Conservation (phyloP, 1,284 basidiomycete genomes). For the Tilletia setariae region DNA sequence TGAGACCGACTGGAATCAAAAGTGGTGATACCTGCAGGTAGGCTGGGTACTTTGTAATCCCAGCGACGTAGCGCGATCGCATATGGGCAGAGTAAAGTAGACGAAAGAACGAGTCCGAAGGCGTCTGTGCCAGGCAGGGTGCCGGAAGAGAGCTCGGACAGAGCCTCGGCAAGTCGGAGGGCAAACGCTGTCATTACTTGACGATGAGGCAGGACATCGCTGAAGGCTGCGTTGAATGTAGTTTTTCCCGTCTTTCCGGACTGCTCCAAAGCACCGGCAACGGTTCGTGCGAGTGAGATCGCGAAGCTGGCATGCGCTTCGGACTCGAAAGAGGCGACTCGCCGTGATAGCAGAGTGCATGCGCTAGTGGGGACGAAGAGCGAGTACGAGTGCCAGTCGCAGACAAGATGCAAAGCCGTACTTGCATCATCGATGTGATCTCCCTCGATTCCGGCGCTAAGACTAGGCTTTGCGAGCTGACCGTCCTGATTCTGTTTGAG, state of each 20-base stretch:
- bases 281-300: not conserved
- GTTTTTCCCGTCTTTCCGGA: too few relatives aligned
- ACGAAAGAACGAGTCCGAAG: not conserved
- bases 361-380: not conserved
- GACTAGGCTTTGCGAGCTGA: too few relatives aligned
- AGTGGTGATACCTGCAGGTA: not conserved
- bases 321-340: not conserved
- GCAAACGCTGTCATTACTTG: too few relatives aligned
- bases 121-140: not conserved
- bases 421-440: not conserved
- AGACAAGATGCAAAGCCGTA: not conserved
- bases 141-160: too few relatives aligned
- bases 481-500: too few relatives aligned
- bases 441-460: too few relatives aligned
- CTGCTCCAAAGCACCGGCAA: not conserved
- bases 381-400: conserved; percentile 1
- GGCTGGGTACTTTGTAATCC: not conserved
- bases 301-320: not conserved
- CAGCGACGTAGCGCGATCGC: not conserved
- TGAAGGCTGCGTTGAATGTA: too few relatives aligned
- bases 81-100: not conserved
- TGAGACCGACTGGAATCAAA: not conserved
- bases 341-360: not conserved
- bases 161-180: too few relatives aligned
- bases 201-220: too few relatives aligned